Conservation (phyloP, 345 rosid species). For the Citrus hindsii region DNA sequence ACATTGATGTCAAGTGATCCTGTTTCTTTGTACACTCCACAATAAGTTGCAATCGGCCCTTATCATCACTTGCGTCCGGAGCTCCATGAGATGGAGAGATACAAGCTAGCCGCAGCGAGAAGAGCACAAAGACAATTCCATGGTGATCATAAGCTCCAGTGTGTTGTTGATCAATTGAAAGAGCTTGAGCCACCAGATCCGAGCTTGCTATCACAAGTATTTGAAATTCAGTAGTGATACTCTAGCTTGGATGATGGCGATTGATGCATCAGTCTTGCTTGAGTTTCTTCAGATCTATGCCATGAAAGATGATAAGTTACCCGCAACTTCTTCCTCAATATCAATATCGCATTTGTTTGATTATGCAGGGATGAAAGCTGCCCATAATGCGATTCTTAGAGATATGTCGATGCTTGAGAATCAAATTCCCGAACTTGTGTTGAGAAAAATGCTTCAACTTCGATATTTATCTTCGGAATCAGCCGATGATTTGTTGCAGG, state of each 20-base stretch:
- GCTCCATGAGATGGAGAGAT: constrained; percentile 61
- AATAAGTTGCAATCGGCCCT: constrained; percentile 68
- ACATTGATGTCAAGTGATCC: constrained; percentile 39
- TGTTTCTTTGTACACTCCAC: constrained; percentile 57
- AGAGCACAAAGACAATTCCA: constrained; percentile 28
- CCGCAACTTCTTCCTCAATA: neutral
- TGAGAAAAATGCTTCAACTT: constrained; percentile 35
- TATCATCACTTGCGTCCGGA: constrained; percentile 65
- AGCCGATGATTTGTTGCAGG: neutral
- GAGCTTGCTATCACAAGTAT: constrained; percentile 60
- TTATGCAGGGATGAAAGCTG: neutral
- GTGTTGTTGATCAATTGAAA: constrained; percentile 39
- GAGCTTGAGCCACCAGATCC: constrained; percentile 32
- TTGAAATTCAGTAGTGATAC: constrained; percentile 25
- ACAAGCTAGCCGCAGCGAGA: neutral
- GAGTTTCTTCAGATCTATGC: neutral
- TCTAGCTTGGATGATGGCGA: neutral
- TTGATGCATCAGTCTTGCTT: neutral
- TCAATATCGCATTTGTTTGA: neutral
- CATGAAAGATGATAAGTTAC: neutral
- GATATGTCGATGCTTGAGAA: constrained; percentile 38
- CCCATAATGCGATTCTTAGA: constrained; percentile 1
- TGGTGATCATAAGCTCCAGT: constrained; percentile 26
- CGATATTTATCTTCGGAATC: neutral
- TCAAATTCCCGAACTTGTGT: constrained; percentile 58